A percentile compares a stretch with the other conserved stretches of the same genome.
Evolutionary conservation across 2,329 filamentous ascomycete genomes (phyloP).

Genomic region (Clathrospora elynae): DNA sequence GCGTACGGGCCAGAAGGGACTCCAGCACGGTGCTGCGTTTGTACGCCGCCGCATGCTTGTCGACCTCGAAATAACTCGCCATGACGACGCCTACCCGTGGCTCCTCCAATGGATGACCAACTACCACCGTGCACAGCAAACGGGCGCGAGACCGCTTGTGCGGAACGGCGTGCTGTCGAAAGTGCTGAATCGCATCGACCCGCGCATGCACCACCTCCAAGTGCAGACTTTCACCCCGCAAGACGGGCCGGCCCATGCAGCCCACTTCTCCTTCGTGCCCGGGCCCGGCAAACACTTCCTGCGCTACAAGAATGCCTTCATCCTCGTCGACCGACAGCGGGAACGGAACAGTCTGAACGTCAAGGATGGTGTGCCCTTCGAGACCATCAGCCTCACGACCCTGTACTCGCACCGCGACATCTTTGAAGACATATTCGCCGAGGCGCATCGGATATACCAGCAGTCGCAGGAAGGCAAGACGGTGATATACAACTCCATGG

Average conservation of each 20-base stretch:
- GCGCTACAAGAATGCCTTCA: slow-evolving; percentile 83
- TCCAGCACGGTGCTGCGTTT: slow-evolving; percentile 72
- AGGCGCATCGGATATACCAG: slow-evolving; percentile 80
- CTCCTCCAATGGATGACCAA: slow-evolving; percentile 92
- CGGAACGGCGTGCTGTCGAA: slow-evolving; percentile 55
- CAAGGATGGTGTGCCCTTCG: slow-evolving; percentile 86
- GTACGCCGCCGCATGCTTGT: slow-evolving; percentile 86
- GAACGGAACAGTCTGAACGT: slow-evolving; percentile 77
- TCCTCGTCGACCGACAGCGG: slow-evolving; percentile 84
- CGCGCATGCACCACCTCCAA: slow-evolving; percentile 66
- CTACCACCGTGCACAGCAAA: slow-evolving; percentile 69
- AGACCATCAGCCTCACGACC: slow-evolving; percentile 90
- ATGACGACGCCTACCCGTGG: slow-evolving; percentile 93
- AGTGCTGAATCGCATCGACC: slow-evolving; percentile 63
- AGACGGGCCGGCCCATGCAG: slow-evolving; percentile 71
- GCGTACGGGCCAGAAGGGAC: slow-evolving; percentile 77
- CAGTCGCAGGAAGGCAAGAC: slow-evolving; percentile 90
- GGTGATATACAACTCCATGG: slow-evolving; percentile 83
- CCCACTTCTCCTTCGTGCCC: slow-evolving; percentile 85
- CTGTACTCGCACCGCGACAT: slow-evolving; percentile 87
- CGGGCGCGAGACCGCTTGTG: slow-evolving; percentile 36
- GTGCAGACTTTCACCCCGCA: slow-evolving; percentile 68
- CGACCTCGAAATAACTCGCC: slow-evolving; percentile 92
- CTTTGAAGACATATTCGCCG: slow-evolving; percentile 86
- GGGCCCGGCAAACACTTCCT: slow-evolving; percentile 89